Evolutionary conservation across 306 rosid species (phyloP).

Genomic region (Neltuma alba): DNA sequence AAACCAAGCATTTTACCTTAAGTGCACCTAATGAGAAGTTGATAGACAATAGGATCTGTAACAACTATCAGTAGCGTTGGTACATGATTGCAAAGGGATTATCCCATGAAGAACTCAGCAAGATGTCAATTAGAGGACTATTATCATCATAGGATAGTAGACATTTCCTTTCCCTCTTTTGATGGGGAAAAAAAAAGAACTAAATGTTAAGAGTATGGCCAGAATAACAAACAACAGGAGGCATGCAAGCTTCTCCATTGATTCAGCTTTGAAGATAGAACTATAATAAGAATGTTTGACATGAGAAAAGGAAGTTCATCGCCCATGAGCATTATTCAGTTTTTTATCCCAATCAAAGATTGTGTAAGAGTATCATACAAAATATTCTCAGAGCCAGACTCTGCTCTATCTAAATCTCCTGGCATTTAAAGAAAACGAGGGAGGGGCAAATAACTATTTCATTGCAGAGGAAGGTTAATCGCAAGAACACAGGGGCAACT

Average conservation of each 20-base stretch:
- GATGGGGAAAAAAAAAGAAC: neutral
- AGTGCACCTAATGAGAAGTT: neutral
- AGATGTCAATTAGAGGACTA: neutral
- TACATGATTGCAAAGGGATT: neutral
- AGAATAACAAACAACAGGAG: neutral
- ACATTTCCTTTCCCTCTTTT: neutral
- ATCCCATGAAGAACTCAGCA: neutral
- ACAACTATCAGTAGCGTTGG: neutral
- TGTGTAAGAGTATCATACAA: neutral
- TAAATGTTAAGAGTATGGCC: neutral
- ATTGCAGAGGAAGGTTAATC: neutral
- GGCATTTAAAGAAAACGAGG: neutral
- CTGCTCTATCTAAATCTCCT: neutral
- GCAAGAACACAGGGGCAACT: neutral
- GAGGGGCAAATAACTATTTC: conserved; percentile 4
- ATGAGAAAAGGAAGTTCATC: neutral
- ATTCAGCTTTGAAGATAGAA: neutral
- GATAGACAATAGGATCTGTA: neutral
- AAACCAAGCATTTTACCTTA: neutral
- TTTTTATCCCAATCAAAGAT: neutral
- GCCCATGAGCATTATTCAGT: neutral
- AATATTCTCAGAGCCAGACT: neutral
- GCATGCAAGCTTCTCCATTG: conserved; percentile 6
- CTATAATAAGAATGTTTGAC: neutral
- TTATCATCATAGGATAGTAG: conserved; percentile 2